These are phyloP conservation scores for Sugiyamaella boreocaroliniensis DNA, from an alignment of 805 yeast species.

Conservation along the genomic window DNA sequence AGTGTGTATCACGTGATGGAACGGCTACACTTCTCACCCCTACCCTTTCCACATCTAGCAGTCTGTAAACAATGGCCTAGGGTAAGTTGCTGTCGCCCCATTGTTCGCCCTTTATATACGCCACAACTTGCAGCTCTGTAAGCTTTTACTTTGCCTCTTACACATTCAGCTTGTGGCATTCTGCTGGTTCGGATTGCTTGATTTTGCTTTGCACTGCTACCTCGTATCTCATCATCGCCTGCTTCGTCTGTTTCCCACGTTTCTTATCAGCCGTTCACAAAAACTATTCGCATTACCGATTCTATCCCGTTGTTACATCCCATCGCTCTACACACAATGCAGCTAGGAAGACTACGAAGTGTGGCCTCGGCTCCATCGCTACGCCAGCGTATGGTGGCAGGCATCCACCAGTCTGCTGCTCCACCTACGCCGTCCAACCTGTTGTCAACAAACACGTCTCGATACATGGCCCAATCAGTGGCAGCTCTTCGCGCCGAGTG, in stretches of 20 bases:
- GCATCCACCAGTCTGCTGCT: slow-evolving; percentile 21
- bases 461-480: slow-evolving; percentile 40
- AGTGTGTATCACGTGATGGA: too few relatives aligned
- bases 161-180: neutral
- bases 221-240: neutral
- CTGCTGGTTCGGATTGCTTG: neutral
- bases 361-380: slow-evolving; percentile 11
- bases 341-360: slow-evolving; percentile 18
- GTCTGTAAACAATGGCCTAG: neutral
- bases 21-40: too few relatives aligned
- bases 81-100: neutral
- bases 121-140: neutral
- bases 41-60: neutral
- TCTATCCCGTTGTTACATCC: neutral
- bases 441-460: slow-evolving; percentile 21
- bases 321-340: slow-evolving; percentile 6
- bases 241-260: too few relatives aligned
- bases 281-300: neutral
- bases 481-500: slow-evolving; percentile 54
- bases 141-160: too few relatives aligned
- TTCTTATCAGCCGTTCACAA: neutral
- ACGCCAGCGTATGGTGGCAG: neutral
- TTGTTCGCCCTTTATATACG: neutral
- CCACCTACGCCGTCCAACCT: slow-evolving; percentile 30
- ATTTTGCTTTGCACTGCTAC: neutral